These are phyloP conservation scores for Hanseniaspora vineae DNA, from an alignment of 805 yeast species.

Conservation along the genomic window DNA sequence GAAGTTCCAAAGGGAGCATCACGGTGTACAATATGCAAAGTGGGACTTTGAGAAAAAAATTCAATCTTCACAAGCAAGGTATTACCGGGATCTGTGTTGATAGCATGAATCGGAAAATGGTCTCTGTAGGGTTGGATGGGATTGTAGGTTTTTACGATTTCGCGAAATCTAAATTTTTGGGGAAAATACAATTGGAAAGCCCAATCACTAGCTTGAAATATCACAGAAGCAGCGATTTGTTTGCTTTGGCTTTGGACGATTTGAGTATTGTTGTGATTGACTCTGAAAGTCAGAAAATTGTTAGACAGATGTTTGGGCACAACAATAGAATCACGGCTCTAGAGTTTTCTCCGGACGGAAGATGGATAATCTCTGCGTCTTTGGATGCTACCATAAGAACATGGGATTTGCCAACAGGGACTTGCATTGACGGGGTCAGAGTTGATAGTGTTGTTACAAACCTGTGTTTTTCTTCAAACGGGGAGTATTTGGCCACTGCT, in stretches of 20 bases:
- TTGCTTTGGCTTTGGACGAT: conserved; percentile 74
- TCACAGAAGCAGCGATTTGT: conserved; percentile 71
- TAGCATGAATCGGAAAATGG: conserved; percentile 81
- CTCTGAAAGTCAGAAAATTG: conserved; percentile 63
- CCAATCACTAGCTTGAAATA: conserved; percentile 69
- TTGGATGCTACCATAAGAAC: conserved; percentile 83
- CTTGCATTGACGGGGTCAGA: conserved; percentile 83
- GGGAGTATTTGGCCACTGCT: conserved; percentile 83
- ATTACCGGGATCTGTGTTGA: conserved; percentile 85
- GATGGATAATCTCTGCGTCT: conserved; percentile 81
- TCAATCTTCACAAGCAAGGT: conserved; percentile 58
- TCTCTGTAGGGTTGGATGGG: conserved; percentile 83
- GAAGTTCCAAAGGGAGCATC: conserved; percentile 76
- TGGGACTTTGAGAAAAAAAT: conserved; percentile 64
- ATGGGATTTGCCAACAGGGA: conserved; percentile 96
- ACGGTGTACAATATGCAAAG: conserved; percentile 84
- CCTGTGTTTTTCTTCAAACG: conserved; percentile 70
- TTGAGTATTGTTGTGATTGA: conserved; percentile 76
- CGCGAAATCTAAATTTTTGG: conserved; percentile 50
- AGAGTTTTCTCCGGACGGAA: conserved; percentile 89
- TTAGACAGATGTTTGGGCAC: conserved; percentile 85
- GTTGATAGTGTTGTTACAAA: conserved; percentile 67
- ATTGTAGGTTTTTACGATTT: conserved; percentile 79
- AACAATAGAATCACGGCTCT: conserved; percentile 73
- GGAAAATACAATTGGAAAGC: conserved; percentile 54